phyloP scores from a whole-genome alignment of 176 grass and related monocot genomes.

The Rhipidocladum racemiflorum region DNA sequence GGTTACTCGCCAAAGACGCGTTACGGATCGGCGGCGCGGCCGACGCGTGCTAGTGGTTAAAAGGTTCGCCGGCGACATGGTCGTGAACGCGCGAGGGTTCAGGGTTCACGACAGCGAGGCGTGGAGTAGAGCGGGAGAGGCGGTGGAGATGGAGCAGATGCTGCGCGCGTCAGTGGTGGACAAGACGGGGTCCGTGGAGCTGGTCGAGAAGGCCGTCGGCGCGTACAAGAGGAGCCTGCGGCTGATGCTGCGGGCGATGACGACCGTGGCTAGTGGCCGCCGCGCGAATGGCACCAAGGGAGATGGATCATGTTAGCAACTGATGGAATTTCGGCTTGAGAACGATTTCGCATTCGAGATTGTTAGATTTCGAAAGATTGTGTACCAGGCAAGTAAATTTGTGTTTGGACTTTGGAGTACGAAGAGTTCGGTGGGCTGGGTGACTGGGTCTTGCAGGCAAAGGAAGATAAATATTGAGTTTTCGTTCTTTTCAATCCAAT shows the following conservation, averaged over 20 bases:
- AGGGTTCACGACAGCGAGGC: neutral
- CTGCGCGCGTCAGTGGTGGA: neutral
- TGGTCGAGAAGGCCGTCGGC: neutral
- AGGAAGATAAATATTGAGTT: no score
- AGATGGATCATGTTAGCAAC: neutral
- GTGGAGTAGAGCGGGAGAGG: neutral
- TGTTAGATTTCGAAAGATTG: neutral
- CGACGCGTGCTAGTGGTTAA: neutral
- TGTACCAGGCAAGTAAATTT: neutral
- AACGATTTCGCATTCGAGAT: neutral
- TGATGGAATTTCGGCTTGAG: neutral
- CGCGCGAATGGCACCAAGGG: neutral
- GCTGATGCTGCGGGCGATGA: conserved; percentile 10
- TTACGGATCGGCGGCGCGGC: neutral
- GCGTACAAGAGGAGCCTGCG: conserved; percentile 17
- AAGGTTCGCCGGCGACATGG: neutral
- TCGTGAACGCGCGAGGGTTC: neutral
- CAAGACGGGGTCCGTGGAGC: neutral
- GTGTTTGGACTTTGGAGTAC: neutral
- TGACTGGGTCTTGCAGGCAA: no score
- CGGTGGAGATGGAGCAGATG: neutral
- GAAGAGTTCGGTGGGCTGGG: no score
- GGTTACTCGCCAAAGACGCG: neutral
- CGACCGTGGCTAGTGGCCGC: neutral
- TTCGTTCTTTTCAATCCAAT: no score